phyloP scores from a whole-genome alignment of 2,329 filamentous ascomycete species.

The Fusarium armeniacum region DNA sequence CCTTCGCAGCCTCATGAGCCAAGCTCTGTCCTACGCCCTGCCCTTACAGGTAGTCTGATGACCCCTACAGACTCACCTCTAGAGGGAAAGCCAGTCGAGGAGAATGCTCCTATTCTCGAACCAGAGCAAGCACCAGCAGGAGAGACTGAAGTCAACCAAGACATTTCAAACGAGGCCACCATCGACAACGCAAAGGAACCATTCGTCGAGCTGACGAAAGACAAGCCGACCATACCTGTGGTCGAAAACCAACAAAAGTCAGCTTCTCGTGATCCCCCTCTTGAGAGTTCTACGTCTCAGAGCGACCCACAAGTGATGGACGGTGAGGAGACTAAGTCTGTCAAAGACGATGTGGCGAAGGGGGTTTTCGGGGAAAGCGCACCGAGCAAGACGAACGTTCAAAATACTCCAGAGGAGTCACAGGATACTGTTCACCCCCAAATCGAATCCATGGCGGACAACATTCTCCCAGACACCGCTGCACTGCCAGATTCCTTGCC shows the following conservation, averaged over 20 bases:
- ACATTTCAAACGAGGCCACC: neutral
- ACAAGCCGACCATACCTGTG: neutral
- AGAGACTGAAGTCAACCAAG: neutral
- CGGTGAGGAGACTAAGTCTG: slow-evolving; percentile 22
- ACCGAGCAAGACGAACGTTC: slow-evolving; percentile 18
- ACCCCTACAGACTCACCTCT: neutral
- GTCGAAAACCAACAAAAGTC: slow-evolving; percentile 1
- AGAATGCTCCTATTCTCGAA: neutral
- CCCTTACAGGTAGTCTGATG: neutral
- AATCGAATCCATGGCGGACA: neutral
- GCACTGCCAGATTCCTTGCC: neutral
- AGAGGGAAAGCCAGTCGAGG: neutral
- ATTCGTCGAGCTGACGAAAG: neutral
- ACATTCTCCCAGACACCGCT: neutral
- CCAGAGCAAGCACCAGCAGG: neutral
- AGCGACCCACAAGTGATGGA: slow-evolving; percentile 19
- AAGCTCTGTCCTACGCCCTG: neutral
- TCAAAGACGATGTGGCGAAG: slow-evolving; percentile 54
- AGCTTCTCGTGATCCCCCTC: neutral
- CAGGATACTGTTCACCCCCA: slow-evolving; percentile 4
- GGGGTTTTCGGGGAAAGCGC: slow-evolving; percentile 22
- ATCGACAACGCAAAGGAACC: neutral
- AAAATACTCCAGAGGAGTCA: slow-evolving; percentile 19
- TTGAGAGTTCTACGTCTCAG: neutral
- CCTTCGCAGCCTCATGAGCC: slow-evolving; percentile 1